A percentile compares a stretch with the other conserved stretches of the same genome.
phyloP scores from a whole-genome alignment of 2,329 filamentous ascomycete genomes.

The Penicillium verrucosum region DNA sequence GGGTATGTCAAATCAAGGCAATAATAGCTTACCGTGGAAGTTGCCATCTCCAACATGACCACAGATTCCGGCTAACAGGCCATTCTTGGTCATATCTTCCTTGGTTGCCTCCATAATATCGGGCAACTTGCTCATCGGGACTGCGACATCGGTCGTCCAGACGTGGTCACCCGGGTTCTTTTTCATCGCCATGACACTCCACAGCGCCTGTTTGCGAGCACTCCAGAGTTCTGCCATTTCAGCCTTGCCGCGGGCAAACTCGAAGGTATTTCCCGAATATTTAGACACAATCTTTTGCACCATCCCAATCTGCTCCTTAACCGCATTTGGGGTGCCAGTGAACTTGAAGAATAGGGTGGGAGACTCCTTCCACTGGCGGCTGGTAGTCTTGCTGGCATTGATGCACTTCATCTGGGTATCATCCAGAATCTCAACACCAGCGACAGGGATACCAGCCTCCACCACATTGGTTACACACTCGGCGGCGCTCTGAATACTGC shows the following conservation, averaged over 20 bases:
- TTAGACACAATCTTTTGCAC: constrained; percentile 58
- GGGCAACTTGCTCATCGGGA: constrained; percentile 68
- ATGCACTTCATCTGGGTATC: constrained; percentile 81
- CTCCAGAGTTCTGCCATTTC: constrained; percentile 71
- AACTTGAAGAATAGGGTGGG: constrained; percentile 77
- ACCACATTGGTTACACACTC: constrained; percentile 79
- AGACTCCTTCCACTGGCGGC: constrained; percentile 61
- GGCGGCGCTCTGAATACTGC: constrained; percentile 65
- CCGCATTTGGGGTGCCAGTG: constrained; percentile 59
- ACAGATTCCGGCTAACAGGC: constrained; percentile 63
- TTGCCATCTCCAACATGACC: constrained; percentile 74
- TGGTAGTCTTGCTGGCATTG: constrained; percentile 50
- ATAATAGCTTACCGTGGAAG: constrained; percentile 57
- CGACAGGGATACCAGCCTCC: constrained; percentile 74
- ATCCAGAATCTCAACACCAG: constrained; percentile 89
- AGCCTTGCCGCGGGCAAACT: constrained; percentile 63
- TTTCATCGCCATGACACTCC: constrained; percentile 66
- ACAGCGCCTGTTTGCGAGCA: constrained; percentile 70
- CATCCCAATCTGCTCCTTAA: constrained; percentile 62
- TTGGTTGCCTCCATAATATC: constrained; percentile 71
- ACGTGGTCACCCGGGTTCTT: constrained; percentile 59
- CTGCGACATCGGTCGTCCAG: constrained; percentile 79
- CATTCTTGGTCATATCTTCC: constrained; percentile 59
- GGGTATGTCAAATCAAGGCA: not conserved
- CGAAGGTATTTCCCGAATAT: constrained; percentile 58